phyloP scores from a whole-genome alignment of 768 basidiomycete species.

The Pleurotus djamor region DNA sequence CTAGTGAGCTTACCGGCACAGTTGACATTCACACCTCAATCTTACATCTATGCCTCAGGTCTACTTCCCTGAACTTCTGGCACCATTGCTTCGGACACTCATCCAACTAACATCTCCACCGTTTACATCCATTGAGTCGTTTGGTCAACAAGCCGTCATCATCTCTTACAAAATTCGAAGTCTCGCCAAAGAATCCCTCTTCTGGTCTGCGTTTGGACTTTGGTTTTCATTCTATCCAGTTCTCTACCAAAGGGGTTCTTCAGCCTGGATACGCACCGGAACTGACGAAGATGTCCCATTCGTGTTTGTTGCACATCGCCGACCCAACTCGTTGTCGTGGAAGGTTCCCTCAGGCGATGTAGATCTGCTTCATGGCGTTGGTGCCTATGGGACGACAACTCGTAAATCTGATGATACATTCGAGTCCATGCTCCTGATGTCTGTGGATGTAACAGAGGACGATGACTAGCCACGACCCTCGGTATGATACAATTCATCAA shows the following conservation, averaged over 20 bases:
- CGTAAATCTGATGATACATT: slow-evolving; percentile 68
- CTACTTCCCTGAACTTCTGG: slow-evolving; percentile 83
- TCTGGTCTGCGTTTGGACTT: slow-evolving; percentile 79
- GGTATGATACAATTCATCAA: background rate
- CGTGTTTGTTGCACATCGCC: slow-evolving; percentile 60
- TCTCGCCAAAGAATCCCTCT: slow-evolving; percentile 66
- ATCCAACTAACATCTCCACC: slow-evolving; percentile 65
- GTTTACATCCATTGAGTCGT: slow-evolving; percentile 21
- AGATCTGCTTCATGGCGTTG: slow-evolving; percentile 57
- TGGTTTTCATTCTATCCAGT: slow-evolving; percentile 72
- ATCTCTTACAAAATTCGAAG: slow-evolving; percentile 81
- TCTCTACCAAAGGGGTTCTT: slow-evolving; percentile 17
- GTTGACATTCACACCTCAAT: background rate
- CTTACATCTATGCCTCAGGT: slow-evolving; percentile 41
- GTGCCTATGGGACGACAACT: slow-evolving; percentile 37
- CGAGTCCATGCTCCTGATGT: slow-evolving; percentile 59
- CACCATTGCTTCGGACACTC: slow-evolving; percentile 72
- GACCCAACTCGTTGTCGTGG: slow-evolving; percentile 59
- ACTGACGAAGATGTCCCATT: slow-evolving; percentile 43
- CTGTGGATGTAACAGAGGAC: slow-evolving; percentile 19
- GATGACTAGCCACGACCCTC: background rate
- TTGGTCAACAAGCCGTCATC: slow-evolving; percentile 36
- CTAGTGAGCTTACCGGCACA: slow-evolving; percentile 73
- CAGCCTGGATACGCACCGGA: slow-evolving; percentile 41
- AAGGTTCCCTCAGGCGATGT: slow-evolving; percentile 44